Evolutionary conservation across 139 green algal species (phyloP), one percentile per base, ranked within the genome.

Genomic region (Limnomonas spitsbergensis): DNA sequence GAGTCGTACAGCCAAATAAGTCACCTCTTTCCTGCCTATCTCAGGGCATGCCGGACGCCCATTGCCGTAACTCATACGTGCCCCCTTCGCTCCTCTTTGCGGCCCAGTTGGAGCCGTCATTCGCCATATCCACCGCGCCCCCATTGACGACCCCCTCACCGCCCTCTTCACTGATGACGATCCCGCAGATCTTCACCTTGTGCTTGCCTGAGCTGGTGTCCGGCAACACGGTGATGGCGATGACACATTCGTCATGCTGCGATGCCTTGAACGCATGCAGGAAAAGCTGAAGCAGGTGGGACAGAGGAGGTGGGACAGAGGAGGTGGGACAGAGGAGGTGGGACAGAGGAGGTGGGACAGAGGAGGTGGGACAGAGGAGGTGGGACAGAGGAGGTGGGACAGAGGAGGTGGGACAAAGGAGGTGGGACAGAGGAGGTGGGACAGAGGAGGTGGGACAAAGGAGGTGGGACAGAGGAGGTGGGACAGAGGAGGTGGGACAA

Each of bases 161-260:
- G 7, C 36, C 68, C 68, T 42, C 68, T 32, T 42, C 68, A 42
- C 68, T 74, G 35, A 74, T 32, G 29, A 74, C 36, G 24, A 47
- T 32, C 7, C 68, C 68, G 31, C 6, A 4, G 24, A 74, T 7
- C 68, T 74, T 79, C 4, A 72, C 73, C 42, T 69, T 70, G 47
- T 70, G 47, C 9, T 72, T n/a, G 4, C 31, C 31, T 47, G 32
- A 36, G 9, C 4, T 47, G 4, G 53, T 71, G 4, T 79, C 61
- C 24, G 37, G 4, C 37, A 84, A 37, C 34, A 81, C 75, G 4
- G 35, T 39, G 26, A 84, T 72, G 1, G 4, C 7, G 39, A 84
- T 78, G 75, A 84, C 29, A 74, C 80, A 84, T 26, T 73, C 53
- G 34, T 81, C 74, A 26, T 61, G 29, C 67, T 84, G 80, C 2